phyloP scores from a whole-genome alignment of 1,284 basidiomycete species.

The Grifola frondosa region DNA sequence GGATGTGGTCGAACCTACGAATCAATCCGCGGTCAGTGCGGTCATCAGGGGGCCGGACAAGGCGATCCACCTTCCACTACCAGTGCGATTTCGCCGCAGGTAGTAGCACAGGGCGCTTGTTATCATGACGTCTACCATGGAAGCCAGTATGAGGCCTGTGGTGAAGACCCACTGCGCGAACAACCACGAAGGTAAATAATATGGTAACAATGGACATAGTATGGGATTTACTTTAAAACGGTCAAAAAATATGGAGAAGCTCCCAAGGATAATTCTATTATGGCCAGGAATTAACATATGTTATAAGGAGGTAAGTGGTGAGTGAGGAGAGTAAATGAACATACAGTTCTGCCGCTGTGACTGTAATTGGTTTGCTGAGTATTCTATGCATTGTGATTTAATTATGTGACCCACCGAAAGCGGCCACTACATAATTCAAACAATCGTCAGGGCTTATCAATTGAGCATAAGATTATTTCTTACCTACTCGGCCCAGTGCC shows the following conservation, averaged over 20 bases:
- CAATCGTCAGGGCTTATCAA: neutral
- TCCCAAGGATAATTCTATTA: slow-evolving; percentile 19
- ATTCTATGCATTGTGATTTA: neutral
- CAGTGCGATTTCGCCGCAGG: slow-evolving; percentile 14
- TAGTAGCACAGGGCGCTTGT: slow-evolving; percentile 17
- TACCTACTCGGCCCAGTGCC: slow-evolving; percentile 18
- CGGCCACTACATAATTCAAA: neutral
- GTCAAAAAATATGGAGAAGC: slow-evolving; percentile 17
- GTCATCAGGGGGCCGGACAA: neutral
- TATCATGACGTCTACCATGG: slow-evolving; percentile 19
- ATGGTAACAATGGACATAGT: neutral
- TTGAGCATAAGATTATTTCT: neutral
- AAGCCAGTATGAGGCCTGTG: slow-evolving; percentile 16
- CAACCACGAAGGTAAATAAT: slow-evolving; percentile 4
- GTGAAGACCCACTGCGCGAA: slow-evolving; percentile 22
- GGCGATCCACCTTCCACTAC: slow-evolving; percentile 14
- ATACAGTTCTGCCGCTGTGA: slow-evolving; percentile 19
- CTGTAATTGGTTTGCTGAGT: too few species aligned
- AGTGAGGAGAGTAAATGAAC: slow-evolving; percentile 1
- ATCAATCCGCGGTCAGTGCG: neutral
- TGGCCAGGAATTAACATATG: neutral
- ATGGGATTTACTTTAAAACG: slow-evolving; percentile 13
- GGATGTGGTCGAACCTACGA: slow-evolving; percentile 19
- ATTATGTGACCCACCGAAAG: slow-evolving; percentile 2
- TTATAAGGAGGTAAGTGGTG: neutral